Conservation (phyloP, 805 yeast genomes). For the Candida pini region DNA sequence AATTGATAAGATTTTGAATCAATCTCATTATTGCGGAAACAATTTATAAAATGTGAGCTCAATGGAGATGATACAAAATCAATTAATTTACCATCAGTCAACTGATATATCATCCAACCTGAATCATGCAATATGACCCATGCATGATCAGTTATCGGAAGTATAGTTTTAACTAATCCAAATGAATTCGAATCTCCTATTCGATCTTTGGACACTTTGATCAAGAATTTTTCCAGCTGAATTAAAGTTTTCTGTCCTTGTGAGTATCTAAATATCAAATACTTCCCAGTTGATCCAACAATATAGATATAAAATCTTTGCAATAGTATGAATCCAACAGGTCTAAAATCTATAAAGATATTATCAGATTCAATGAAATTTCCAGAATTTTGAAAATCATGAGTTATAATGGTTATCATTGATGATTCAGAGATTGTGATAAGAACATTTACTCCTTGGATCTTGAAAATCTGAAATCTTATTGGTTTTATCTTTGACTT, state of each 20-base stretch:
- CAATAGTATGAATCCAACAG: conserved; percentile 17
- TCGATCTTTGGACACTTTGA: conserved; percentile 4
- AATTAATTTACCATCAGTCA: conserved; percentile 4
- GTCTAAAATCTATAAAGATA: conserved; percentile 18
- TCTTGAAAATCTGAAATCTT: background rate
- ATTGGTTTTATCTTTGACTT: background rate
- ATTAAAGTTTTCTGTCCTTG: conserved; percentile 1
- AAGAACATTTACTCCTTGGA: background rate
- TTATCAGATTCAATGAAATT: conserved; percentile 4
- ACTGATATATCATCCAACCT: conserved; percentile 27
- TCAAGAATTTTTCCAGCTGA: conserved; percentile 8
- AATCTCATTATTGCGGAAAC: background rate
- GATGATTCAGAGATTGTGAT: conserved; percentile 4
- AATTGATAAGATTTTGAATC: conserved; percentile 7
- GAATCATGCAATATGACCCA: conserved; percentile 23
- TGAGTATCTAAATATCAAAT: conserved; percentile 14
- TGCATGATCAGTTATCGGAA: conserved; percentile 3
- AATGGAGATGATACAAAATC: conserved; percentile 23
- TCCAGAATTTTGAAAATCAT: background rate
- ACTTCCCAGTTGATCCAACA: conserved; percentile 16
- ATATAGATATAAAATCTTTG: conserved; percentile 16
- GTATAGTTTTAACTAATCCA: conserved; percentile 18
- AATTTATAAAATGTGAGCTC: conserved; percentile 13
- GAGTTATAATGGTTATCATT: conserved; percentile 4
- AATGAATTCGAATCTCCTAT: conserved; percentile 15